Conservation (phyloP, 768 basidiomycete species). For the Panellus pusillus region DNA sequence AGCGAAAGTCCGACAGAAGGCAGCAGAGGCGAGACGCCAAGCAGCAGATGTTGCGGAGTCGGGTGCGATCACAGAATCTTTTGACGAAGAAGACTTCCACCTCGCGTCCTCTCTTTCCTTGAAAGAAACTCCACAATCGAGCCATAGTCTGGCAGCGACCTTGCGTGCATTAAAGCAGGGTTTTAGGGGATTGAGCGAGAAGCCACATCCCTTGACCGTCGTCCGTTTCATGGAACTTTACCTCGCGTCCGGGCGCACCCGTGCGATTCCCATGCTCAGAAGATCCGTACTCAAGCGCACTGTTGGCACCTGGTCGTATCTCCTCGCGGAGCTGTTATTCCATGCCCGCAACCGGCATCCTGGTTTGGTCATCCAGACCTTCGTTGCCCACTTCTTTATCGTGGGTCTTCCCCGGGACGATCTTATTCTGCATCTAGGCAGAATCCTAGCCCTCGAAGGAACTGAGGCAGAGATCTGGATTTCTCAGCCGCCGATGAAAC, state of each 20-base stretch:
- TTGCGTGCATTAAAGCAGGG: slow-evolving; percentile 26
- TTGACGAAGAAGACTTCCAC: slow-evolving; percentile 14
- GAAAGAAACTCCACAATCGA: slow-evolving; percentile 7
- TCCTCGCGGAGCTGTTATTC: slow-evolving; percentile 46
- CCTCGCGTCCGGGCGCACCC: slow-evolving; percentile 32
- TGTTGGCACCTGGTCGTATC: slow-evolving; percentile 27
- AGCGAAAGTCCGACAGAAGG: neutral
- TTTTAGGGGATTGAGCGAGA: slow-evolving; percentile 10
- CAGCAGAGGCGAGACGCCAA: neutral
- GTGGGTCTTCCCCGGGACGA: slow-evolving; percentile 51
- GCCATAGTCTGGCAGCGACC: slow-evolving; percentile 19
- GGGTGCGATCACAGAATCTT: neutral
- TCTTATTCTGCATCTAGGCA: slow-evolving; percentile 22
- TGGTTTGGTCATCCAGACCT: slow-evolving; percentile 42
- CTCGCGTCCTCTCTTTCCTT: slow-evolving; percentile 7
- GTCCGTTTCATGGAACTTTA: slow-evolving; percentile 38
- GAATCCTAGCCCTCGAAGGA: slow-evolving; percentile 4
- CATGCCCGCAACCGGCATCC: slow-evolving; percentile 30
- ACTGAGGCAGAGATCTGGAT: slow-evolving; percentile 4
- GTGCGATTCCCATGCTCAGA: slow-evolving; percentile 35
- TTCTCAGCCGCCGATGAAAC: slow-evolving; percentile 24
- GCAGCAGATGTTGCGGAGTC: neutral
- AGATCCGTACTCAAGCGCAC: slow-evolving; percentile 28
- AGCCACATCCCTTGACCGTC: slow-evolving; percentile 30
- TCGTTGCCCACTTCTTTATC: slow-evolving; percentile 49